Percentiles rank a stretch among this genome's conserved stretches.
phyloP scores from a whole-genome alignment of 2,329 filamentous ascomycete species.

The Myriosclerotinia duriaeana region DNA sequence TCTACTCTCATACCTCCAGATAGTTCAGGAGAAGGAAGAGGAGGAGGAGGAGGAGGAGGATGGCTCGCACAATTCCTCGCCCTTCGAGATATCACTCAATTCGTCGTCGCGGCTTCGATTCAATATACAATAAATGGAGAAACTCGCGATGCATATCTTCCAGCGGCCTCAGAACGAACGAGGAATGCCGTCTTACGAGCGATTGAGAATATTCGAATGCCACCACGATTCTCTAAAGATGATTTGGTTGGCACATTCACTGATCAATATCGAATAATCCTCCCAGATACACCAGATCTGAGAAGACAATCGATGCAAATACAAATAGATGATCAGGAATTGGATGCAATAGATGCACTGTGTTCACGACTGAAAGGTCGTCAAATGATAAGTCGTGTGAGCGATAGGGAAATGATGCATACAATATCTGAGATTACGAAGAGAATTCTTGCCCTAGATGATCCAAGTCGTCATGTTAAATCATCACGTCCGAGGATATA shows the following conservation, averaged over 20 bases:
- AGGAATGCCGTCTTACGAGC: conserved; percentile 44
- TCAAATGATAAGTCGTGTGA: conserved; percentile 44
- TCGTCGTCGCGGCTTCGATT: conserved; percentile 44
- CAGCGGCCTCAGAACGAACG: conserved; percentile 41
- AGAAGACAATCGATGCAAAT: conserved; percentile 34
- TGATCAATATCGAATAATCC: conserved; percentile 42
- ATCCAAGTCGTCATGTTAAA: conserved; percentile 40
- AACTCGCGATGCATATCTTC: conserved; percentile 41
- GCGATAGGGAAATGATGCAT: conserved; percentile 44
- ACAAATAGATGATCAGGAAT: conserved; percentile 40
- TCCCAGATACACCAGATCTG: conserved; percentile 44
- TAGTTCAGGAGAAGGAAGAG: conserved; percentile 34
- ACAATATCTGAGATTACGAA: conserved; percentile 42
- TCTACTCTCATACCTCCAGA: conserved; percentile 40
- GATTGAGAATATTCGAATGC: conserved; percentile 42
- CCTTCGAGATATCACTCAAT: conserved; percentile 44
- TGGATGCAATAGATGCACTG: conserved; percentile 44
- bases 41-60: background rate
- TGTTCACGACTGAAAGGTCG: conserved; percentile 41
- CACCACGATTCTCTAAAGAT: conserved; percentile 40
- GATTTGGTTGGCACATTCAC: conserved; percentile 44
- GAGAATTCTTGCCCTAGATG: conserved; percentile 42
- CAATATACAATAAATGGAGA: conserved; percentile 44
- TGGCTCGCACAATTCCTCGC: conserved; percentile 46
- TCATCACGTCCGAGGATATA: conserved; percentile 41